A percentile compares a stretch with the other conserved stretches of the same genome.
phyloP scores from a whole-genome alignment of 1,139 yeast genomes.

The Scheffersomyces parashehatae region DNA sequence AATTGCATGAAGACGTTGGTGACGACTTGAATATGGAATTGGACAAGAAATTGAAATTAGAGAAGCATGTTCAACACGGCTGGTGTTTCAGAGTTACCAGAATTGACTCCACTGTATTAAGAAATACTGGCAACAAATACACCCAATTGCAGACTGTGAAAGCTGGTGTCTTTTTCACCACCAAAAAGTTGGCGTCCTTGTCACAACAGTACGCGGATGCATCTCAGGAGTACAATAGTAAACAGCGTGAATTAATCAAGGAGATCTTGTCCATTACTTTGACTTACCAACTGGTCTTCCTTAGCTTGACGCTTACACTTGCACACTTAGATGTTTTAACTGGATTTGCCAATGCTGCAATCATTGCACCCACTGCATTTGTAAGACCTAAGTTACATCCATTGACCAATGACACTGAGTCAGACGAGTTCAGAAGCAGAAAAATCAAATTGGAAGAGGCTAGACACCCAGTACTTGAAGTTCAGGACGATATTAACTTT shows the following conservation, averaged over 20 bases:
- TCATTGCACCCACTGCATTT: conserved; percentile 81
- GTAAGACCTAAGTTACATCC: conserved; percentile 67
- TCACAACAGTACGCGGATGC: conserved; percentile 60
- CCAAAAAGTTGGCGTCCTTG: conserved; percentile 58
- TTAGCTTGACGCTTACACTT: conserved; percentile 60
- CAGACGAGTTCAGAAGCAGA: conserved; percentile 41
- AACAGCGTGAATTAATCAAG: conserved; percentile 74
- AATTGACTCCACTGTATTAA: conserved; percentile 77
- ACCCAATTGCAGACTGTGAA: conserved; percentile 86
- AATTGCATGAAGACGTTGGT: conserved; percentile 64
- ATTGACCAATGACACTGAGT: conserved; percentile 28
- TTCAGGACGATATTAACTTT: conserved; percentile 82
- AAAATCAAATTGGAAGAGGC: conserved; percentile 64
- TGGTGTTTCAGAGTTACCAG: conserved; percentile 94
- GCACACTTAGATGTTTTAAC: conserved; percentile 82
- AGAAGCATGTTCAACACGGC: conserved; percentile 82
- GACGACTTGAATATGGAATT: conserved; percentile 78
- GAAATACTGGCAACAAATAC: conserved; percentile 61
- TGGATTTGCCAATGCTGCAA: conserved; percentile 83
- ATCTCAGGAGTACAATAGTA: conserved; percentile 65
- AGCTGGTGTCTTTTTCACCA: conserved; percentile 91
- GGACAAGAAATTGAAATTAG: conserved; percentile 85
- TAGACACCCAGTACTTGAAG: conserved; percentile 92
- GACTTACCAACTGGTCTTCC: conserved; percentile 78
- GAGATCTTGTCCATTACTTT: conserved; percentile 80